Evolutionary conservation across 345 rosid genomes (phyloP).

Genomic region (Xanthoceras sorbifolium): DNA sequence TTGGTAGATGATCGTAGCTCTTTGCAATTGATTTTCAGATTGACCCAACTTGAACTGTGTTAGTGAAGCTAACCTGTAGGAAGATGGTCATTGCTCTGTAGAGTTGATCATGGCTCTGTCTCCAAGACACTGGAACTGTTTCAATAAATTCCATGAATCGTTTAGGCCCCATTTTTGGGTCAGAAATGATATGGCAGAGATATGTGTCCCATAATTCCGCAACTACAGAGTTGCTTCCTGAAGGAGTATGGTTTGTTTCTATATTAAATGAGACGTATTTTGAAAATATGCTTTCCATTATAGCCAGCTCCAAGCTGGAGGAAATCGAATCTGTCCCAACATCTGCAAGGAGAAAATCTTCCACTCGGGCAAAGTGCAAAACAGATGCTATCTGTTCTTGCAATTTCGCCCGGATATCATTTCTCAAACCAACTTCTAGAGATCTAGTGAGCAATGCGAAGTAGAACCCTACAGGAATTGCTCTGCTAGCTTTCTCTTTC

Average conservation of each 20-base stretch:
- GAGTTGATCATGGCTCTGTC: slow-evolving; percentile 69
- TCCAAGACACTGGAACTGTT: slow-evolving; percentile 52
- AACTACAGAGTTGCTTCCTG: slow-evolving; percentile 43
- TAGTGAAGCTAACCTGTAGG: slow-evolving; percentile 47
- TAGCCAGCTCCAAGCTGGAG: slow-evolving; percentile 51
- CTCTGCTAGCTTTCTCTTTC: slow-evolving; percentile 52
- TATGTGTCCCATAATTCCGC: slow-evolving; percentile 69
- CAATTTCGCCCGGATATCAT: slow-evolving; percentile 45
- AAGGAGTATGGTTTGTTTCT: slow-evolving; percentile 38
- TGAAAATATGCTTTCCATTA: slow-evolving; percentile 61
- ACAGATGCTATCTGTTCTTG: slow-evolving; percentile 57
- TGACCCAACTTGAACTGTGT: not conserved
- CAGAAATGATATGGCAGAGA: slow-evolving; percentile 45
- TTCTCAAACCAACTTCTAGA: slow-evolving; percentile 40
- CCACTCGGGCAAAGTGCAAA: slow-evolving; percentile 51
- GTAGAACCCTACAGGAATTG: slow-evolving; percentile 71
- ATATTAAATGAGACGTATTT: slow-evolving; percentile 39
- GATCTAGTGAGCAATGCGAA: slow-evolving; percentile 59
- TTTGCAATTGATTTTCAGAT: not conserved
- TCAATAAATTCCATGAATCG: slow-evolving; percentile 63
- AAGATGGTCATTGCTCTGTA: slow-evolving; percentile 62
- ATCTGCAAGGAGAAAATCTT: slow-evolving; percentile 56
- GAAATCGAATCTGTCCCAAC: slow-evolving; percentile 29
- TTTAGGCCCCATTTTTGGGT: slow-evolving; percentile 44
- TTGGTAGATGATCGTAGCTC: not conserved